Evolutionary conservation across 2,329 filamentous ascomycete species (phyloP), one percentile per base, ranked within the genome.

Genomic region (Ramichloridium luteum): DNA sequence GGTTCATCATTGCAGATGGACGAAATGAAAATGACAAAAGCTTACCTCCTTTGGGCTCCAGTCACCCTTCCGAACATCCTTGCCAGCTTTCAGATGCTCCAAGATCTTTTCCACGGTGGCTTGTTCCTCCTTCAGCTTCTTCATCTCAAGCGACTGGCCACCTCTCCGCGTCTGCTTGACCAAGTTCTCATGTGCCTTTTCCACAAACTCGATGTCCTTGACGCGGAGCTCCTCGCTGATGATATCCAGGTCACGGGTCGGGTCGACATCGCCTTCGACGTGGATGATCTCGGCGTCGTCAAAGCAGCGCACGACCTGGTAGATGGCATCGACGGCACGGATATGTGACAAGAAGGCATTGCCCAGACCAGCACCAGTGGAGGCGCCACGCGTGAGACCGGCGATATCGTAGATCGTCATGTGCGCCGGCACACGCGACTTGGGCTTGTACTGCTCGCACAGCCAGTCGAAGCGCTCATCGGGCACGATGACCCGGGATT

Each of bases 221-320:
- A 94, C 77, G 42, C 88, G 77, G 54, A 98, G 68, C 66, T 98
- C 90, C 56, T 96, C 86, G 58, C 78, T 84, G 63, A 98, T 96
- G 59, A 98, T 98, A 54, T 84, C 81, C 47, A 98, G 63, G 68
- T 98, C 90, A 55, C 90, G 79, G 39, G 81, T 74, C 18, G 90
- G 92, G 64, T 98, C 82, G 50, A 98, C 92, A 52, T 98, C 90
- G 57, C 90, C 92, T 70, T 98, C 92, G 45, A 98, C 86, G 72
- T 98, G 90, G 51, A 94, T 96, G 53, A 98, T 98, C 65, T 98
- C 90, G 38, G 88, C 90, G 68, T 98, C 90, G 56, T 98, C 92
- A 64, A 98, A 57, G 49, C 53, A 53, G 43, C 57, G 53, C 15
- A 59, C 51, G 32, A 61, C 50, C 45, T 61, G 50, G 45, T 58